phyloP scores from a whole-genome alignment of 352 stramenopile species.

The Globisporangium parvum region DNA sequence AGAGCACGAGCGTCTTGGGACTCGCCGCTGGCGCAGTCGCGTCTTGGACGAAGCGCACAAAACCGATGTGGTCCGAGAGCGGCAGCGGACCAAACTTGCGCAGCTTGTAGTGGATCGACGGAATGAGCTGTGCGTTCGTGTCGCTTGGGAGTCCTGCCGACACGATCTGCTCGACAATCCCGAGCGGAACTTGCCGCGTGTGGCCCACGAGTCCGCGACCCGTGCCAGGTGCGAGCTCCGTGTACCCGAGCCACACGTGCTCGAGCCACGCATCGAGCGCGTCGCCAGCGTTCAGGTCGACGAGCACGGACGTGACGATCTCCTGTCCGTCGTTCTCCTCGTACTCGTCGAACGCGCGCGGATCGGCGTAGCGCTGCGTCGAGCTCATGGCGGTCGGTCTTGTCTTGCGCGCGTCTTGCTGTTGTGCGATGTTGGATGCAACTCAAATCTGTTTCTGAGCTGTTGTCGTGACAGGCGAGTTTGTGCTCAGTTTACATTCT shows the following conservation, averaged over 20 bases:
- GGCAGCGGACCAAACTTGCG: slow-evolving; percentile 35
- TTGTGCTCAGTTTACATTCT: too few relatives aligned
- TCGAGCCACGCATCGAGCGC: slow-evolving; percentile 65
- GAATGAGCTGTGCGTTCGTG: slow-evolving; percentile 24
- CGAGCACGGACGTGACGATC: slow-evolving; percentile 47
- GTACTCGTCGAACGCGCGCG: slow-evolving; percentile 34
- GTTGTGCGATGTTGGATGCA: too few relatives aligned
- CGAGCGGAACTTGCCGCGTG: slow-evolving; percentile 34
- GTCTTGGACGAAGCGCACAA: slow-evolving; percentile 57
- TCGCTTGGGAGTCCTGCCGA: slow-evolving; percentile 32
- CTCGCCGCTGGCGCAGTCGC: background rate
- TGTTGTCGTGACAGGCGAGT: too few relatives aligned
- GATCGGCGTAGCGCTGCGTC: slow-evolving; percentile 32
- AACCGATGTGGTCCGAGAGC: slow-evolving; percentile 38
- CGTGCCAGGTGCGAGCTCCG: slow-evolving; percentile 37
- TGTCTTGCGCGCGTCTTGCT: background rate
- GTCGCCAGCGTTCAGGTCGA: slow-evolving; percentile 31
- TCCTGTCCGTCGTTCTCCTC: slow-evolving; percentile 47
- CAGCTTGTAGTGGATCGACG: slow-evolving; percentile 46
- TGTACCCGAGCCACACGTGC: slow-evolving; percentile 33
- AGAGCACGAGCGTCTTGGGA: slow-evolving; percentile 40
- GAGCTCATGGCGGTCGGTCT: background rate
- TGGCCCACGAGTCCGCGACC: slow-evolving; percentile 55
- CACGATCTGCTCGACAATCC: slow-evolving; percentile 64
- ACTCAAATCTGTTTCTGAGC: too few relatives aligned